A percentile compares a stretch with the other conserved stretches of the same genome.
Conservation (phyloP, 192 early-diverging fungal genomes). For the Backusella morwellensis region DNA sequence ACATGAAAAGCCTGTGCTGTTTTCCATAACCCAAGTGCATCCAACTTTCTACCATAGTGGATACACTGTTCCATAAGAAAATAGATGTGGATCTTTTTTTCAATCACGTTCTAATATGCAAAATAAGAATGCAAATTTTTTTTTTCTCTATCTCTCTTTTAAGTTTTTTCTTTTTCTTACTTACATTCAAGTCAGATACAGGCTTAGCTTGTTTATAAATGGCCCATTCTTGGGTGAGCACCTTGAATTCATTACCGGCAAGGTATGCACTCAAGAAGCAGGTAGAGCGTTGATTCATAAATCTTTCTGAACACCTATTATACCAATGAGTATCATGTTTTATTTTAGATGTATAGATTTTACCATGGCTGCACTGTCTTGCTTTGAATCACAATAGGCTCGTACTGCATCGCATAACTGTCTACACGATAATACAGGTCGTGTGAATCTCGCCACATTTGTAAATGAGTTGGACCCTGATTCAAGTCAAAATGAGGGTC, state of each 20-base stretch:
- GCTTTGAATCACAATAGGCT: conserved; percentile 50
- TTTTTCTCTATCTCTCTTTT: too few relatives aligned
- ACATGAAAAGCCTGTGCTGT: conserved; percentile 41
- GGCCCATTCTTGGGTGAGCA: conserved; percentile 45
- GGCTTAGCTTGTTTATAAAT: conserved; percentile 25
- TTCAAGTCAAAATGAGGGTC: conserved; percentile 53
- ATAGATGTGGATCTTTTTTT: conserved; percentile 50
- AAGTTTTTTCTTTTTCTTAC: background rate
- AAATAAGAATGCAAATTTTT: background rate
- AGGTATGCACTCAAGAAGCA: conserved; percentile 52
- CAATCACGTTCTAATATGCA: conserved; percentile 46
- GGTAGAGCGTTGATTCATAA: conserved; percentile 48
- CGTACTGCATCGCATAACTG: conserved; percentile 54
- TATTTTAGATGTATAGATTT: background rate
- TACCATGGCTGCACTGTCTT: conserved; percentile 46
- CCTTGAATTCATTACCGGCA: conserved; percentile 54
- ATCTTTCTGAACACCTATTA: conserved; percentile 48
- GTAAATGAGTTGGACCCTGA: conserved; percentile 43
- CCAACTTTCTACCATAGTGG: conserved; percentile 49
- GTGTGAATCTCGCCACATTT: conserved; percentile 37
- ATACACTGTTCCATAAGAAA: conserved; percentile 55
- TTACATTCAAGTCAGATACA: conserved; percentile 42
- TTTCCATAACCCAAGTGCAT: conserved; percentile 50
- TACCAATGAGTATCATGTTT: background rate
- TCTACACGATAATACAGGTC: conserved; percentile 39